These are phyloP conservation scores for Prunus dulcis DNA, from an alignment of 306 rosid genomes.

Conservation along the genomic window DNA sequence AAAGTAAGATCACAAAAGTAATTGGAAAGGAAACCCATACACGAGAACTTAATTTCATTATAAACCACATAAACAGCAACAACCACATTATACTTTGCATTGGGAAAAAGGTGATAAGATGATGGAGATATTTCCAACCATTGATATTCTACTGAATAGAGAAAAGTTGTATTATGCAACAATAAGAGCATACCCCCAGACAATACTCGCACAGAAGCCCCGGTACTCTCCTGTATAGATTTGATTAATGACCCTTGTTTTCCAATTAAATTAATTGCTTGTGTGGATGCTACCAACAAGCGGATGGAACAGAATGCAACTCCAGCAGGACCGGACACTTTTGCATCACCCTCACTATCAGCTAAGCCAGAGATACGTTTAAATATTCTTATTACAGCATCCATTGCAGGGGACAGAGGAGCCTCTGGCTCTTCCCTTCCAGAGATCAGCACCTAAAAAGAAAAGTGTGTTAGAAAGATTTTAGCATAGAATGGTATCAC, in stretches of 20 bases:
- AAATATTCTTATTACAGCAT: slow-evolving; percentile 77
- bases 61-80: neutral
- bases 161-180: neutral
- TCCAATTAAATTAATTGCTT: slow-evolving; percentile 94
- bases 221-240: slow-evolving; percentile 83
- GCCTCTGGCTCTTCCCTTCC: slow-evolving; percentile 86
- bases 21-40: neutral
- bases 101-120: neutral
- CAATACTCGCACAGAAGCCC: slow-evolving; percentile 71
- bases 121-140: neutral
- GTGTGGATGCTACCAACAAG: slow-evolving; percentile 87
- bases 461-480: slow-evolving; percentile 16
- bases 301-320: slow-evolving; percentile 67
- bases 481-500: slow-evolving; percentile 10
- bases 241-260: slow-evolving; percentile 92
- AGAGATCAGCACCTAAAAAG: slow-evolving; percentile 70
- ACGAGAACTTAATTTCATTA: neutral
- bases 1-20: neutral
- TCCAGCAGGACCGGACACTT: slow-evolving; percentile 44
- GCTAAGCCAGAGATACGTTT: slow-evolving; percentile 78
- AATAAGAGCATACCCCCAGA: slow-evolving; percentile 64
- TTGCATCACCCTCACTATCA: slow-evolving; percentile 49
- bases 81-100: neutral
- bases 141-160: neutral
- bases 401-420: slow-evolving; percentile 92